Evolutionary conservation across 164 flowering plant species (phyloP).

Genomic region (Protea cynaroides): DNA sequence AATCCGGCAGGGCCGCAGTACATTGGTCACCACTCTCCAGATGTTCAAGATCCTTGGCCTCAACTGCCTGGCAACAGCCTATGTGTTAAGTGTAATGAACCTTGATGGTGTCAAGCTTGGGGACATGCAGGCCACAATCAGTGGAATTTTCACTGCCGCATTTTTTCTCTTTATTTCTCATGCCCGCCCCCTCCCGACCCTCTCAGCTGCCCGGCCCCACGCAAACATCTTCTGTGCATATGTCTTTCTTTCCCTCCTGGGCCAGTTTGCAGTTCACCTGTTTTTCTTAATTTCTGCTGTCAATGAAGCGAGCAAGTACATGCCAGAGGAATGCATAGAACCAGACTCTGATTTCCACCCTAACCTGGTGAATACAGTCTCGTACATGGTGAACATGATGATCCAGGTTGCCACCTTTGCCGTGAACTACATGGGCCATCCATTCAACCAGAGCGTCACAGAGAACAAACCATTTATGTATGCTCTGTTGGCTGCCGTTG

Average conservation of each 20-base stretch:
- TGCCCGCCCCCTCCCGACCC: conserved; percentile 82
- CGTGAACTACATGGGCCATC: conserved; percentile 98
- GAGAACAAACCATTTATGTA: conserved; percentile 82
- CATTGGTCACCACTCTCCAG: conserved; percentile 93
- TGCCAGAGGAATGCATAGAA: conserved; percentile 97
- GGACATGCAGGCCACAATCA: conserved; percentile 92
- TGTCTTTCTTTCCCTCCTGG: conserved; percentile 79
- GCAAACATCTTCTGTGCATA: conserved; percentile 83
- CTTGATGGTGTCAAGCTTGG: conserved; percentile 96
- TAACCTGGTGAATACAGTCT: conserved; percentile 91
- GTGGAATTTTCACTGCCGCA: conserved; percentile 93
- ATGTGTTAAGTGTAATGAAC: conserved; percentile 92
- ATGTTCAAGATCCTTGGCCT: conserved; percentile 99
- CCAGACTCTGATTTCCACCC: conserved; percentile 94
- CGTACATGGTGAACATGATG: conserved; percentile 97
- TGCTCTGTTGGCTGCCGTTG: conserved; percentile 68
- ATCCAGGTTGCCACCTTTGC: conserved; percentile 97
- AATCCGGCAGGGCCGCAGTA: conserved; percentile 97
- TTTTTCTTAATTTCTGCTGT: conserved; percentile 75
- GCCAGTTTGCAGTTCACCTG: conserved; percentile 80
- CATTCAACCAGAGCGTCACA: conserved; percentile 84
- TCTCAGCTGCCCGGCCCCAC: conserved; percentile 81
- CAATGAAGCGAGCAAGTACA: conserved; percentile 80
- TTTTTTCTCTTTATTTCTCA: conserved; percentile 96
- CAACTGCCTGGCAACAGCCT: conserved; percentile 96